Evolutionary conservation across 257 asterid species (phyloP).

Genomic region (Coffea eugenioides): DNA sequence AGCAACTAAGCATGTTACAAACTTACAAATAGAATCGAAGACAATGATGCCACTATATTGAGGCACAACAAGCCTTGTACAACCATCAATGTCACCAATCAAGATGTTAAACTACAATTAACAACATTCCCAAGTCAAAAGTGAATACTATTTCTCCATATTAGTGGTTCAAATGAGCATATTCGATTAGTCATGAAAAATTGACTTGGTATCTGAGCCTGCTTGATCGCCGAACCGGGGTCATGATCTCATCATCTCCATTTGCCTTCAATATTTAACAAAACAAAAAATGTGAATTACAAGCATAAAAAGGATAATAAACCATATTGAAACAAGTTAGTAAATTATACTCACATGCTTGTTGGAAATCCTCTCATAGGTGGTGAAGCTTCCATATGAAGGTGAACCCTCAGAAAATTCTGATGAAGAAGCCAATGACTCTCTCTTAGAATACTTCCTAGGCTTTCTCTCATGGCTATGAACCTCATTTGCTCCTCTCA

Average conservation of each 20-base stretch:
- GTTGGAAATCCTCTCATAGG: constrained; percentile 67
- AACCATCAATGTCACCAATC: neutral
- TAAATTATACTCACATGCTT: constrained; percentile 53
- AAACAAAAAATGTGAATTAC: neutral
- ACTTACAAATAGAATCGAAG: neutral
- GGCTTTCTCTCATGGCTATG: constrained; percentile 45
- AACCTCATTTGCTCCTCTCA: constrained; percentile 37
- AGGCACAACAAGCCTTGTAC: neutral
- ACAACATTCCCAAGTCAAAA: neutral
- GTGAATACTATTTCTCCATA: neutral
- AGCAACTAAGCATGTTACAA: constrained; percentile 2
- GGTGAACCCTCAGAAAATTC: constrained; percentile 44
- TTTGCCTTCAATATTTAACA: constrained; percentile 39
- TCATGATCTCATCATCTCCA: constrained; percentile 70
- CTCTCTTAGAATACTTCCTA: constrained; percentile 42
- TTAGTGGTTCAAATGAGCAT: neutral
- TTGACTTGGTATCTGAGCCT: constrained; percentile 59
- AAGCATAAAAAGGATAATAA: neutral
- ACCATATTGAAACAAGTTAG: neutral
- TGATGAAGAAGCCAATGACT: constrained; percentile 63
- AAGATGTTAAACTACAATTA: neutral
- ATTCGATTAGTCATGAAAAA: constrained; percentile 33
- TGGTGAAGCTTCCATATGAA: constrained; percentile 96
- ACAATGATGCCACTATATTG: neutral
- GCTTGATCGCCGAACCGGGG: constrained; percentile 95